phyloP scores from a whole-genome alignment of 163 green algal genomes.

The Scenedesmus sp. region DNA sequence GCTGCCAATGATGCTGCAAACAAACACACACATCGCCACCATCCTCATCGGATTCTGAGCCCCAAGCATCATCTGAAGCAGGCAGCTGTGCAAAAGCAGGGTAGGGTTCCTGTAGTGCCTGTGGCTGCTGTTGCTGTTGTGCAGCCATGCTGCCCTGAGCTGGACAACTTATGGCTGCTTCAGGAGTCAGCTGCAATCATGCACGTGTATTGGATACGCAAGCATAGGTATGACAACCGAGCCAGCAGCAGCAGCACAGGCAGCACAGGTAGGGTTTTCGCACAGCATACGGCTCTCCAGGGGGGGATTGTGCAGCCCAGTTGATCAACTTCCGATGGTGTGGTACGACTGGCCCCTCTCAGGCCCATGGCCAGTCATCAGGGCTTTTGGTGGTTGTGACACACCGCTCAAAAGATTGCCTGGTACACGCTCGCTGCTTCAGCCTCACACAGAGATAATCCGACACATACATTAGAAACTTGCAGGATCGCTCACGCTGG shows the following conservation, averaged over 20 bases:
- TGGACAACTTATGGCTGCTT: not conserved
- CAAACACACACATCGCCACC: not conserved
- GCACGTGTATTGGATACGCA: too few species aligned
- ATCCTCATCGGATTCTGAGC: not conserved
- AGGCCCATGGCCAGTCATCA: not conserved
- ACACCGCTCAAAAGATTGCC: not conserved
- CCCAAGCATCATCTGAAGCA: slow-evolving; percentile 1
- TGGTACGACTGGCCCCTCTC: too few species aligned
- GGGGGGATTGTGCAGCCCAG: too few species aligned
- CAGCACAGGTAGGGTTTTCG: slow-evolving; percentile 1
- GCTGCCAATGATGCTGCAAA: not conserved
- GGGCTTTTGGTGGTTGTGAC: not conserved
- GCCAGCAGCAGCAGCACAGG: not conserved
- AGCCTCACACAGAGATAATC: not conserved
- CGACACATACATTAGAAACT: not conserved
- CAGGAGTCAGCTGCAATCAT: not conserved
- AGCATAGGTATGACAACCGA: not conserved
- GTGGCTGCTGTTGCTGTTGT: not conserved
- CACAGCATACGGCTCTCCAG: too few species aligned
- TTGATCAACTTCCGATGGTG: too few species aligned
- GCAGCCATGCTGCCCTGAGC: not conserved
- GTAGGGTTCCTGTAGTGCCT: not conserved
- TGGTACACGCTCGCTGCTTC: not conserved
- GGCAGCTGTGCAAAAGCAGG: not conserved
- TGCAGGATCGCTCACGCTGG: not conserved